Evolutionary conservation across 345 rosid genomes (phyloP).

Genomic region (Linum tenue): DNA sequence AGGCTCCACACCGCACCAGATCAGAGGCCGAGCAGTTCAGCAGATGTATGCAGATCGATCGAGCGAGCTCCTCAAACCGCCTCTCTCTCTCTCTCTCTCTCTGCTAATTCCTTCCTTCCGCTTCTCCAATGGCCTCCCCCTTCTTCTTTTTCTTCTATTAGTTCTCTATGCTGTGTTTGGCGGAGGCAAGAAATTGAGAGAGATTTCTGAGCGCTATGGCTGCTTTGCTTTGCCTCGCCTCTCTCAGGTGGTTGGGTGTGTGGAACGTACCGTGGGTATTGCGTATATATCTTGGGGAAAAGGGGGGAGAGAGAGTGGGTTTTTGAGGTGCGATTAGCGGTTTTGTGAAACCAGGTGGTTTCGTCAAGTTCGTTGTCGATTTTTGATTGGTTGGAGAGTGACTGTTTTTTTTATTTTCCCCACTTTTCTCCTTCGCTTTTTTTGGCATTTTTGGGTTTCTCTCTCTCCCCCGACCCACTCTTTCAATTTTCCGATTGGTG

Average conservation of each 20-base stretch:
- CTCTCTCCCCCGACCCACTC: too few relatives aligned
- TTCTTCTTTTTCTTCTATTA: too few relatives aligned
- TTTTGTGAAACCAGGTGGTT: constrained; percentile 16
- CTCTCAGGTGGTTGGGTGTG: not conserved
- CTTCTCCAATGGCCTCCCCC: not conserved
- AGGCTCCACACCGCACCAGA: not conserved
- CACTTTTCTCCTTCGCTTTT: not conserved
- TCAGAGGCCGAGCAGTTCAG: not conserved
- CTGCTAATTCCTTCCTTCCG: not conserved
- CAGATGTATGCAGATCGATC: not conserved
- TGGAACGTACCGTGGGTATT: not conserved
- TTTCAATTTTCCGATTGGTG: too few relatives aligned
- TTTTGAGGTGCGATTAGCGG: not conserved
- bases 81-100: not conserved
- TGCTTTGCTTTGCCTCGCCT: not conserved
- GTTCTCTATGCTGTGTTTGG: not conserved
- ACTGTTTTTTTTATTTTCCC: not conserved
- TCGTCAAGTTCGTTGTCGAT: constrained; percentile 27
- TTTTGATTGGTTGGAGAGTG: constrained; percentile 12
- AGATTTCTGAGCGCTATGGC: not conserved
- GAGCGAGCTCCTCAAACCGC: too few relatives aligned
- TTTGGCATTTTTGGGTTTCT: too few relatives aligned
- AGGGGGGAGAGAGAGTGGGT: not conserved
- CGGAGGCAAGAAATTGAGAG: not conserved
- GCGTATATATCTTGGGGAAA: not conserved